Evolutionary conservation across 2,329 filamentous ascomycete species (phyloP).

Genomic region (Colletotrichum chlorophyti): DNA sequence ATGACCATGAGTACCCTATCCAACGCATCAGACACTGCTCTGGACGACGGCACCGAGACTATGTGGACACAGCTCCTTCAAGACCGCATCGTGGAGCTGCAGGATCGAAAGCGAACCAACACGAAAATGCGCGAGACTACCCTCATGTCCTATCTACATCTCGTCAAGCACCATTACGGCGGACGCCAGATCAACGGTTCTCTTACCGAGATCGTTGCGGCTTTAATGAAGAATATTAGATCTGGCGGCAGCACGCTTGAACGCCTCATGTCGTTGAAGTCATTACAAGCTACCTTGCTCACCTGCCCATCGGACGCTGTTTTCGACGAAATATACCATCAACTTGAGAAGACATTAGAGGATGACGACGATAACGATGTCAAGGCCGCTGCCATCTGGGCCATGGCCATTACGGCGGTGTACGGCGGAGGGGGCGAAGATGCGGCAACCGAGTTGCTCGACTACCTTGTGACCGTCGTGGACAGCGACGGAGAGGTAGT

Average conservation of each 20-base stretch:
- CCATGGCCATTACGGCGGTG: conserved; percentile 74
- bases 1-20: conserved; percentile 52
- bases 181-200: conserved; percentile 65
- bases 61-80: conserved; percentile 69
- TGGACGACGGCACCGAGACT: conserved; percentile 59
- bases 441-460: conserved; percentile 74
- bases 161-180: conserved; percentile 73
- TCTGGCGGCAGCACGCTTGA: conserved; percentile 73
- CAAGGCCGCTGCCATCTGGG: conserved; percentile 76
- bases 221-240: conserved; percentile 75
- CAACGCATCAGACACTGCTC: conserved; percentile 55
- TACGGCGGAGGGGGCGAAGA: conserved; percentile 77
- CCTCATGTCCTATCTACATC: conserved; percentile 66
- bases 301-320: conserved; percentile 70
- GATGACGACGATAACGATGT: conserved; percentile 69
- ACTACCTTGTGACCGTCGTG: conserved; percentile 78
- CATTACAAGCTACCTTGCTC: conserved; percentile 73
- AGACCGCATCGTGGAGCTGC: conserved; percentile 73
- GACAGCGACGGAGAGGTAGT: conserved; percentile 79
- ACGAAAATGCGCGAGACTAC: conserved; percentile 72
- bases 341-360: conserved; percentile 68
- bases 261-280: conserved; percentile 73
- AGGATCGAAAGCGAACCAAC: conserved; percentile 79
- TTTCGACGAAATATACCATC: conserved; percentile 65
- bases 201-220: conserved; percentile 66